Evolutionary conservation across 2,329 filamentous ascomycete species (phyloP).

Genomic region (Trichophyton benhamiae): DNA sequence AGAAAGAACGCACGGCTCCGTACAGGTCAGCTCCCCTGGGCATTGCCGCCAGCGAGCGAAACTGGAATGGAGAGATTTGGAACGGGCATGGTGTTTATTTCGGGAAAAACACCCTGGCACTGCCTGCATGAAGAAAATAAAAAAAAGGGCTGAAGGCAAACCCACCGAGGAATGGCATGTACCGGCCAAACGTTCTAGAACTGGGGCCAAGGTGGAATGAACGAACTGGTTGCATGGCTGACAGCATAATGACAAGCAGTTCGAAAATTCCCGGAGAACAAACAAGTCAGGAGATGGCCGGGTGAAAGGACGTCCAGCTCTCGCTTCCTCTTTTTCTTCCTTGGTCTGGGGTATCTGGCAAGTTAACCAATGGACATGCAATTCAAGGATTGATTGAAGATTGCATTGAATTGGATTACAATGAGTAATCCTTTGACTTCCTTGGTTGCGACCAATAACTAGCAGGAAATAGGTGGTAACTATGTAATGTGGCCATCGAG

Average conservation of each 20-base stretch:
- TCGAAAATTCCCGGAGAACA: not conserved
- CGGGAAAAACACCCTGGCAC: not conserved
- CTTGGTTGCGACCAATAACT: not conserved
- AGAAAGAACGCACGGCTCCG: not conserved
- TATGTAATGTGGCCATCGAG: not conserved
- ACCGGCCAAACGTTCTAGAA: not conserved
- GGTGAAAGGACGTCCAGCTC: not conserved
- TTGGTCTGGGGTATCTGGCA: not conserved
- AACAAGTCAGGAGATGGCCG: not conserved
- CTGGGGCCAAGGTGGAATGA: not conserved
- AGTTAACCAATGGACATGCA: not conserved
- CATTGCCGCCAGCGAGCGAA: not conserved
- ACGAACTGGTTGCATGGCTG: not conserved
- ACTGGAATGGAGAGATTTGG: not conserved
- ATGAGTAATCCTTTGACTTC: not conserved
- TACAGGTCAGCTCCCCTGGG: not conserved
- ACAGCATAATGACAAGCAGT: not conserved
- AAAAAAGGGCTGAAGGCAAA: not conserved
- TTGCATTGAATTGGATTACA: not conserved
- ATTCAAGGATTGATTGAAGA: not conserved
- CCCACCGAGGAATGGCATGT: not conserved
- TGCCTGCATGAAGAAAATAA: not conserved
- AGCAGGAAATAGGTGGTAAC: too few relatives aligned
- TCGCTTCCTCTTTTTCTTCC: not conserved
- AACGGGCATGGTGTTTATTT: not conserved